Evolutionary conservation across 768 basidiomycete genomes (phyloP).

Genomic region (Chlorophyllum brunneum): DNA sequence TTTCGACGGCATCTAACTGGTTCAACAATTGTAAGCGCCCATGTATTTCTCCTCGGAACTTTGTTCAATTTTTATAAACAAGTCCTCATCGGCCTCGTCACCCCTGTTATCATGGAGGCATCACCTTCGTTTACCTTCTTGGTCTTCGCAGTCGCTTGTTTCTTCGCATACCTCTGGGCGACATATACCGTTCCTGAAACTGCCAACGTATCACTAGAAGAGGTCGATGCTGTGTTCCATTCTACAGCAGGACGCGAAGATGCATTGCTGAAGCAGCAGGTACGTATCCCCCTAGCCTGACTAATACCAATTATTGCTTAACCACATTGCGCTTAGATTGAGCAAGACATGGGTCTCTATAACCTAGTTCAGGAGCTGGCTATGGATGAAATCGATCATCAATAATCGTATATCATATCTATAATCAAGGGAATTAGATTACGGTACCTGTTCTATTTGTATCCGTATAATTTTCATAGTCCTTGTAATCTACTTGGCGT

Average conservation of each 20-base stretch:
- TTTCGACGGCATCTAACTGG: slow-evolving; percentile 88
- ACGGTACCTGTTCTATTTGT: too few relatives aligned
- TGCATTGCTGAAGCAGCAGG: slow-evolving; percentile 45
- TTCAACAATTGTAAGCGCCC: slow-evolving; percentile 66
- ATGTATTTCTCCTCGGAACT: background rate
- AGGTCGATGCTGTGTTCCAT: slow-evolving; percentile 67
- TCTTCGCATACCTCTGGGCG: slow-evolving; percentile 67
- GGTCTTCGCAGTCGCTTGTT: slow-evolving; percentile 61
- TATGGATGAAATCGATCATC: slow-evolving; percentile 13
- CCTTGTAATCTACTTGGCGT: too few relatives aligned
- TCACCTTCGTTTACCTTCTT: slow-evolving; percentile 71
- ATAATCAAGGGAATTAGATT: too few relatives aligned
- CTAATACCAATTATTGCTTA: background rate
- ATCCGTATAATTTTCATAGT: too few relatives aligned
- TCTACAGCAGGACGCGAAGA: slow-evolving; percentile 59
- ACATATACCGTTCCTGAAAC: slow-evolving; percentile 72
- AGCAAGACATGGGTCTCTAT: slow-evolving; percentile 49
- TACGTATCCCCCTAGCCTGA: slow-evolving; percentile 21
- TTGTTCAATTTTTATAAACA: background rate
- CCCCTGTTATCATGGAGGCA: slow-evolving; percentile 58
- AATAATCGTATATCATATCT: too few relatives aligned
- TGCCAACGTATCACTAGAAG: slow-evolving; percentile 70
- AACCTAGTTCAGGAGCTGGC: slow-evolving; percentile 38
- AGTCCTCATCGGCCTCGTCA: slow-evolving; percentile 77
- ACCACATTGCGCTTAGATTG: slow-evolving; percentile 41